Conservation (phyloP, 2,329 filamentous ascomycete genomes). For the Huntiella savannae region DNA sequence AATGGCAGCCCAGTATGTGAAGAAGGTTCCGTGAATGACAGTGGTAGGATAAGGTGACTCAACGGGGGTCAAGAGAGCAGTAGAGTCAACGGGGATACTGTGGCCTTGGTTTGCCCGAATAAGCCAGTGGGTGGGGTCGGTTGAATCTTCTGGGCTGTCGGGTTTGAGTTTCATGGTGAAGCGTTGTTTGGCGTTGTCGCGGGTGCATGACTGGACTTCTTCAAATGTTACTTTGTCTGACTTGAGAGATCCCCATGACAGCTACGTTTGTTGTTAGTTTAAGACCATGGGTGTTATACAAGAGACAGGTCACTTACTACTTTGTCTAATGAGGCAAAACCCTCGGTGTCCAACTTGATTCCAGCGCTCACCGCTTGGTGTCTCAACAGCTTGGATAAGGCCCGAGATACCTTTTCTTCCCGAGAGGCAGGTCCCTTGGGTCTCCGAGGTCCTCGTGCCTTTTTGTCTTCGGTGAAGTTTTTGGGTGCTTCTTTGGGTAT, state of each 20-base stretch:
- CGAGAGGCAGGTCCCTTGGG: conserved; percentile 19
- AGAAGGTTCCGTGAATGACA: conserved; percentile 80
- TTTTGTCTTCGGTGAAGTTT: neutral
- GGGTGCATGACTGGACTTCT: conserved; percentile 53
- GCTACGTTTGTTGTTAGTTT: conserved; percentile 17
- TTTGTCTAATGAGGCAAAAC: conserved; percentile 36
- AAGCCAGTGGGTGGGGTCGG: conserved; percentile 48
- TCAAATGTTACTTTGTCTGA: conserved; percentile 53
- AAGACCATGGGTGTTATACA: neutral
- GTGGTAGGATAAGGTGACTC: conserved; percentile 39
- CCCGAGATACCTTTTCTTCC: conserved; percentile 32
- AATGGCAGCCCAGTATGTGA: conserved; percentile 59
- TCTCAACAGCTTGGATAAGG: conserved; percentile 33
- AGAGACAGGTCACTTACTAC: conserved; percentile 30
- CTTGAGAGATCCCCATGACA: conserved; percentile 39
- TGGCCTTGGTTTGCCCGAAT: conserved; percentile 96
- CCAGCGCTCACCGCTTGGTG: conserved; percentile 39
- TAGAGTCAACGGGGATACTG: conserved; percentile 57
- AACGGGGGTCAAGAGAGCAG: conserved; percentile 50
- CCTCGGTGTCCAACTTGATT: conserved; percentile 36
- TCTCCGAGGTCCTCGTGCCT: neutral
- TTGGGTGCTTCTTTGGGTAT: neutral
- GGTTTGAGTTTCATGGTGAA: conserved; percentile 47
- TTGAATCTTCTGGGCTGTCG: conserved; percentile 16
- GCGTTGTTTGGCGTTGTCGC: conserved; percentile 72